These are phyloP conservation scores for Leccinellum luteum DNA, from an alignment of 768 basidiomycete species.

Conservation along the genomic window DNA sequence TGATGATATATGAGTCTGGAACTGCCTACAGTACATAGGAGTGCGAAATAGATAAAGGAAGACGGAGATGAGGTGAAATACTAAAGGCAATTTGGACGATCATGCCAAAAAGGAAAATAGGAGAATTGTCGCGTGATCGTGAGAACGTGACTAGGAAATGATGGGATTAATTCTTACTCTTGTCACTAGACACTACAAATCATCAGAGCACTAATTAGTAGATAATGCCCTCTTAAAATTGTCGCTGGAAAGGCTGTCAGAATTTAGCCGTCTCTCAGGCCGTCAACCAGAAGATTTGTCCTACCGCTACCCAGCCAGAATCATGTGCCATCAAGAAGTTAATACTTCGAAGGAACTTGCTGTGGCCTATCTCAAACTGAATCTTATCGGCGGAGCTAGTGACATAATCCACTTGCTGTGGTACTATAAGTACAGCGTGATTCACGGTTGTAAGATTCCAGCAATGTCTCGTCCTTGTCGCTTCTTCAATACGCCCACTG, in stretches of 20 bases:
- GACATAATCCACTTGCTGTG: neutral
- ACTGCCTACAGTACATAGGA: too few relatives aligned
- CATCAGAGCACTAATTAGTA: too few relatives aligned
- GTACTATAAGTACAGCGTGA: neutral
- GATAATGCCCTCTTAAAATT: neutral
- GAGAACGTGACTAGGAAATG: too few relatives aligned
- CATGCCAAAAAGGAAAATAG: too few relatives aligned
- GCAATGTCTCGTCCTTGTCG: conserved; percentile 36
- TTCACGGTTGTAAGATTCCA: neutral
- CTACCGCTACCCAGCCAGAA: too few relatives aligned
- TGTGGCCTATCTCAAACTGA: neutral
- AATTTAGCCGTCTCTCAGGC: neutral
- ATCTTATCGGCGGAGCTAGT: neutral
- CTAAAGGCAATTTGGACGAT: too few relatives aligned
- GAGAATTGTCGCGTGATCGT: too few relatives aligned
- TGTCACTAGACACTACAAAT: too few relatives aligned
- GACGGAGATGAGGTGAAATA: too few relatives aligned
- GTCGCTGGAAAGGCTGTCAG: neutral
- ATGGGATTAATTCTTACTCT: too few relatives aligned
- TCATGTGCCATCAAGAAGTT: neutral
- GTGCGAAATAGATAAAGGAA: too few relatives aligned
- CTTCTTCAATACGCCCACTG: conserved; percentile 41
- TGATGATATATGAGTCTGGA: too few relatives aligned
- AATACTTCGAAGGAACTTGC: neutral
- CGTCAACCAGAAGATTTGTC: neutral